phyloP scores from a whole-genome alignment of 2,329 filamentous ascomycete genomes.

The Fusarium sp. region DNA sequence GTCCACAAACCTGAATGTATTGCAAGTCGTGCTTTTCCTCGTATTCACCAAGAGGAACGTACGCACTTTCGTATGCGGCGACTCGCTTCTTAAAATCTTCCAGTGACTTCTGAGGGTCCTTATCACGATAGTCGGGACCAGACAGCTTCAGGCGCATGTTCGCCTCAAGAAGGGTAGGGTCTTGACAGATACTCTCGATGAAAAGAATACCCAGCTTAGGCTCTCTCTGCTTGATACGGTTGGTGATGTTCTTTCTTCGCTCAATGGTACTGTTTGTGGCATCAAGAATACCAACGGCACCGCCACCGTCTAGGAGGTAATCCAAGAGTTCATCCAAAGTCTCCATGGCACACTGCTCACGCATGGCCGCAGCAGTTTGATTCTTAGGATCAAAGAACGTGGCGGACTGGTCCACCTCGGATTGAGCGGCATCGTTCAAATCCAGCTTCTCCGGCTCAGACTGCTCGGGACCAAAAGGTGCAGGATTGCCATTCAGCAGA shows the following conservation, averaged over 20 bases:
- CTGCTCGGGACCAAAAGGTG: slow-evolving; percentile 50
- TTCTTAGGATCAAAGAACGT: slow-evolving; percentile 95
- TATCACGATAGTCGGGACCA: slow-evolving; percentile 94
- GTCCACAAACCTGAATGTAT: slow-evolving; percentile 78
- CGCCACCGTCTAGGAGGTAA: slow-evolving; percentile 84
- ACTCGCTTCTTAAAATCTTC: slow-evolving; percentile 95
- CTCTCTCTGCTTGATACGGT: slow-evolving; percentile 84
- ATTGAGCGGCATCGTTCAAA: slow-evolving; percentile 51
- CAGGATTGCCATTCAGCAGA: slow-evolving; percentile 65
- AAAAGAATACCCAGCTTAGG: slow-evolving; percentile 93
- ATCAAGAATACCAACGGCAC: slow-evolving; percentile 94
- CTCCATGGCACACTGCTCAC: slow-evolving; percentile 92
- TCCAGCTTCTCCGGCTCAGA: slow-evolving; percentile 56
- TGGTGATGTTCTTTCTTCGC: slow-evolving; percentile 84
- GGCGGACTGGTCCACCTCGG: slow-evolving; percentile 85
- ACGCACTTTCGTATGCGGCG: slow-evolving; percentile 92
- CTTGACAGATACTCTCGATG: slow-evolving; percentile 92
- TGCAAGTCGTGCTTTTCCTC: slow-evolving; percentile 93
- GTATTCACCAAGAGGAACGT: slow-evolving; percentile 88
- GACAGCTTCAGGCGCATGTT: slow-evolving; percentile 98
- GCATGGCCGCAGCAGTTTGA: slow-evolving; percentile 80
- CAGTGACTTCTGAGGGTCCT: slow-evolving; percentile 87
- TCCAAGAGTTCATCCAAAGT: slow-evolving; percentile 93
- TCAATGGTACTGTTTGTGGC: slow-evolving; percentile 96
- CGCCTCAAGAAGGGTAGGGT: slow-evolving; percentile 85